These are phyloP conservation scores for Taphrina deformans DNA, from an alignment of 1,139 yeast species.

Conservation along the genomic window DNA sequence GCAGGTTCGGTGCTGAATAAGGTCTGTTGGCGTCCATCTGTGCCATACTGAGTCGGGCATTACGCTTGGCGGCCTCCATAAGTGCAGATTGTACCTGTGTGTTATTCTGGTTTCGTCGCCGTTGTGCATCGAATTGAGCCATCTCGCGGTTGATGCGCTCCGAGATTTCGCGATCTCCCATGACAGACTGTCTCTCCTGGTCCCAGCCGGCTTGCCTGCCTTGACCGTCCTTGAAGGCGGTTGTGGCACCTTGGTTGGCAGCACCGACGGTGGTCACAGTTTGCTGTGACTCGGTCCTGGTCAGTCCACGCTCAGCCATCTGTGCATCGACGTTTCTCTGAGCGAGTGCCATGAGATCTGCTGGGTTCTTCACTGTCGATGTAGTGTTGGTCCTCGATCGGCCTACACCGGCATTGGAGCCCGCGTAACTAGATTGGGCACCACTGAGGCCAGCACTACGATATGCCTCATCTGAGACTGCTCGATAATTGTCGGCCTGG, in stretches of 20 bases:
- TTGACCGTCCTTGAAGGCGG: conserved; percentile 24
- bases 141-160: conserved; percentile 31
- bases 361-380: conserved; percentile 11
- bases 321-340: conserved; percentile 22
- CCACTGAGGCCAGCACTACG: conserved; percentile 6
- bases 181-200: conserved; percentile 7
- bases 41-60: conserved; percentile 19
- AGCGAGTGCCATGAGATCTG: conserved; percentile 25
- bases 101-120: conserved; percentile 22
- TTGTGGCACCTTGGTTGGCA: conserved; percentile 12
- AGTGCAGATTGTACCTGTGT: conserved; percentile 26
- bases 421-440: background rate
- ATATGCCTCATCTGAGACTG: conserved; percentile 11
- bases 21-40: conserved; percentile 28
- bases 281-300: conserved; percentile 14
- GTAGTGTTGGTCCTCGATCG: conserved; percentile 29
- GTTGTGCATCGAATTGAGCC: conserved; percentile 31
- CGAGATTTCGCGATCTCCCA: conserved; percentile 20
- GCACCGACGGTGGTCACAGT: conserved; percentile 5
- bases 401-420: background rate
- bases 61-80: conserved; percentile 30
- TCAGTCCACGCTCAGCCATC: conserved; percentile 30
- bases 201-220: conserved; percentile 23
- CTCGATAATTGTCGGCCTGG: conserved; percentile 3
- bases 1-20: conserved; percentile 22